These are phyloP conservation scores for Alternaria sp. DNA, from an alignment of 2,329 filamentous ascomycete species.

Conservation along the genomic window DNA sequence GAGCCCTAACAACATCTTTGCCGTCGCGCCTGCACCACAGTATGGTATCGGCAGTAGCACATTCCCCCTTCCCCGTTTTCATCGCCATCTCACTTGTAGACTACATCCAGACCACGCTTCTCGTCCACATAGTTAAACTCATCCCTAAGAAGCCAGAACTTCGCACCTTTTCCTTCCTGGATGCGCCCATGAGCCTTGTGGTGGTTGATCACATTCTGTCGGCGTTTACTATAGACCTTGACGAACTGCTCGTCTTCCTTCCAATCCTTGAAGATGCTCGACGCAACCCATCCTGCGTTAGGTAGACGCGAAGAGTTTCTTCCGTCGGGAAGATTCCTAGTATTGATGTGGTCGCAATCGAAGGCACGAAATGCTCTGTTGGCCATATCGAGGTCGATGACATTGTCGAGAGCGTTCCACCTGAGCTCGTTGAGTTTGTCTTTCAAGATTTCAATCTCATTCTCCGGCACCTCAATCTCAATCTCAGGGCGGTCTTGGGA, in stretches of 20 bases:
- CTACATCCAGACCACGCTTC: background rate
- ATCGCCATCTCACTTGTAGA: no score
- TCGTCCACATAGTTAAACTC: background rate
- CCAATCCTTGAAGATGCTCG: constrained; percentile 3
- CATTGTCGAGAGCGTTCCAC: background rate
- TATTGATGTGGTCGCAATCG: constrained; percentile 10
- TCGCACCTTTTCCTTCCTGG: background rate
- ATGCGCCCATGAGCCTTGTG: constrained; percentile 19
- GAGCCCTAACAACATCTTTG: background rate
- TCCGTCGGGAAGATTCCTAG: background rate
- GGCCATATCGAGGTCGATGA: constrained; percentile 18
- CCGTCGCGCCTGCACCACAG: background rate
- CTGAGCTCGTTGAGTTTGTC: background rate
- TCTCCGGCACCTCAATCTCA: background rate
- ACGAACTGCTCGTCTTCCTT: constrained; percentile 8
- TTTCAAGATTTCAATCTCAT: background rate
- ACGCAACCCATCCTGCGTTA: background rate
- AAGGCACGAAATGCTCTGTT: constrained; percentile 10
- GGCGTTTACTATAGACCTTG: background rate
- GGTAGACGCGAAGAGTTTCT: background rate
- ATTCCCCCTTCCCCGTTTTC: no score
- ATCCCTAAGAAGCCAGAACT: background rate
- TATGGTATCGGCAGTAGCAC: background rate
- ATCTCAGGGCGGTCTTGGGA: background rate
- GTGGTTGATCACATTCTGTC: constrained; percentile 12